Evolutionary conservation across 2,329 filamentous ascomycete species (phyloP), one percentile per base, ranked within the genome.

Genomic region (Cryphonectria carpinicola): DNA sequence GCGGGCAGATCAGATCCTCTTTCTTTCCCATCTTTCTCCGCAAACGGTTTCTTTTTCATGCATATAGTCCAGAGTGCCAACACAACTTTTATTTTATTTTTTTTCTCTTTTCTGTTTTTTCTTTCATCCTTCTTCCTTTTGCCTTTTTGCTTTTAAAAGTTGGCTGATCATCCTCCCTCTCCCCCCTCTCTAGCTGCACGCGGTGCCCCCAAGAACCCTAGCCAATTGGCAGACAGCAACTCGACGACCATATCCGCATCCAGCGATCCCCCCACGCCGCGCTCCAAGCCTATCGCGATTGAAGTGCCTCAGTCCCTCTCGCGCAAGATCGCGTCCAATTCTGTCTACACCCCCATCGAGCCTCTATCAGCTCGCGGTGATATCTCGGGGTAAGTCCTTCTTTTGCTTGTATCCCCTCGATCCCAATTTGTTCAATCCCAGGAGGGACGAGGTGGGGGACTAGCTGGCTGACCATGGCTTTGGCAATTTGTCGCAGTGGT

Each of bases 331-430:
- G 83, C 79, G 64, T 79, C 79, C 71, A 77, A 81, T 65, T 80
- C 81, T 65, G 76, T 80, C 62, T 80, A 81, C 75, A 86, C 82
- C 35, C 83, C 83, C 28, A 83, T 81, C 32, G 84, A 84, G 73
- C 84, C 84, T 72, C 78, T 90, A 32, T 88, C 88, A 37, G 88
- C 85, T 61, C 82, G 88, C 68, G 88, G 88, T 67, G 88, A 90
- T 77, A 76, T 88, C 65, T 83, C 82, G 76, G 87, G 88, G 88
- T 90, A 84, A 77, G 85, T 82, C 19, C 61, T 6, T 25, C 3
- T 32, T 32, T 32, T 3, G 56, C 43, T 66, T 61, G 41, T 66
- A 67, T 52, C 14, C n/a, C n/a, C n/a, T 32, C 39, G n/a, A 41
- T 73, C 70, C 58, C 62, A 32, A 4, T 3, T 71, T 61, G 41